phyloP scores from a whole-genome alignment of 768 basidiomycete genomes.

The Auricularia auricula-judae region DNA sequence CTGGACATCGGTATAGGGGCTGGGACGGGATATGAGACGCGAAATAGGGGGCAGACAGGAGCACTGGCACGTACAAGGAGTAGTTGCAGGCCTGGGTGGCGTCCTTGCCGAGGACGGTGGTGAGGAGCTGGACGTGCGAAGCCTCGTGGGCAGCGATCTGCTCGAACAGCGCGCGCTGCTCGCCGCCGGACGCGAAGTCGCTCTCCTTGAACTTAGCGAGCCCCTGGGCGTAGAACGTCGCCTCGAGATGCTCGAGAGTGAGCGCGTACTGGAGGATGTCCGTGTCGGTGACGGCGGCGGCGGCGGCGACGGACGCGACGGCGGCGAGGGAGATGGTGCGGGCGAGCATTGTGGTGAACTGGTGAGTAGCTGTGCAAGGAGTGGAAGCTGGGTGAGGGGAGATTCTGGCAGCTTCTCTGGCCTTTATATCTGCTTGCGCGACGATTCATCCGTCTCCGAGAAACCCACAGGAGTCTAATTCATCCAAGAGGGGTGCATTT shows the following conservation, averaged over 20 bases:
- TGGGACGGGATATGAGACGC: background rate
- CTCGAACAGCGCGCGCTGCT: background rate
- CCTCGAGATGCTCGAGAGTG: constrained; percentile 14
- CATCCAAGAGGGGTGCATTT: too few species aligned
- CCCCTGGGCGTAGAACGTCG: constrained; percentile 4
- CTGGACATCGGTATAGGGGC: constrained; percentile 30
- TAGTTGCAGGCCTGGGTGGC: constrained; percentile 48
- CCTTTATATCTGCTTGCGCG: too few species aligned
- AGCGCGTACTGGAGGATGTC: constrained; percentile 10
- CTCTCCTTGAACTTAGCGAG: background rate
- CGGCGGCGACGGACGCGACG: background rate
- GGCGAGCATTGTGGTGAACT: background rate
- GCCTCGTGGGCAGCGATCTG: constrained; percentile 41
- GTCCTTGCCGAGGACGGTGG: constrained; percentile 30
- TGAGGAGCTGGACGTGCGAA: constrained; percentile 43
- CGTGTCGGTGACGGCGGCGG: background rate
- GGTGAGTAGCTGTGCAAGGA: too few species aligned
- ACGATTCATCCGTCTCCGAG: too few species aligned
- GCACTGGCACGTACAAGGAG: constrained; percentile 32
- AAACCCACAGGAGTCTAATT: too few species aligned
- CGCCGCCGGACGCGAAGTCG: constrained; percentile 1
- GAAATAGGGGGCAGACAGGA: background rate
- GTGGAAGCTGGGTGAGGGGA: too few species aligned
- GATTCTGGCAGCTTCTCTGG: too few species aligned
- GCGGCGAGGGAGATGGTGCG: background rate